Percentiles rank a stretch among this genome's conserved stretches.
Conservation (phyloP, 129 eudicot genomes). For the Cynara cardunculus region DNA sequence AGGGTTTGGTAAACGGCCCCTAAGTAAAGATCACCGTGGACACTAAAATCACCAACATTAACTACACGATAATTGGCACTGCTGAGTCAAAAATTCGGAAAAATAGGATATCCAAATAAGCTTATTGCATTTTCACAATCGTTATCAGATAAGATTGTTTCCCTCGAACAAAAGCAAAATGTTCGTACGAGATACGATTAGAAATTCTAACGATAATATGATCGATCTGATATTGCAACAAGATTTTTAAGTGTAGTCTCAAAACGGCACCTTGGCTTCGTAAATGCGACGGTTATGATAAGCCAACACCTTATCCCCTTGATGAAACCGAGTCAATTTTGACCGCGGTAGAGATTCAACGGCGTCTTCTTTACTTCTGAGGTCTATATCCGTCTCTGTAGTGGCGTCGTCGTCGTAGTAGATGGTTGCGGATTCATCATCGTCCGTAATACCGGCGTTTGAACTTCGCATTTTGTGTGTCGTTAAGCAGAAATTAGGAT, state of each 20-base stretch:
- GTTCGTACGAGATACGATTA: background rate
- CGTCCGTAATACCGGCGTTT: conserved; percentile 25
- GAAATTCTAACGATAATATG: background rate
- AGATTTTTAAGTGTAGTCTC: background rate
- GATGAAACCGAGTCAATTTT: conserved; percentile 32
- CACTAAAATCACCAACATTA: too few species aligned
- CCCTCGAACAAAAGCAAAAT: background rate
- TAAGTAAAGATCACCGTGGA: too few species aligned
- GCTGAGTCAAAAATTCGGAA: background rate
- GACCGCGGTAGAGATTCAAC: conserved; percentile 22
- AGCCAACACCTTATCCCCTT: conserved; percentile 63
- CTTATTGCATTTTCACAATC: background rate
- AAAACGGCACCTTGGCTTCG: conserved; percentile 53
- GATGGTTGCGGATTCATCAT: conserved; percentile 31
- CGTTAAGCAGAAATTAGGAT: background rate
- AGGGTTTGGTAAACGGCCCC: too few species aligned
- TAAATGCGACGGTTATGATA: conserved; percentile 37
- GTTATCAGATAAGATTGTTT: background rate
- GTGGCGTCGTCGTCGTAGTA: conserved; percentile 29
- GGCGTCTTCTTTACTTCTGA: conserved; percentile 20
- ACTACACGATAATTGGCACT: background rate
- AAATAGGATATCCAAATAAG: background rate
- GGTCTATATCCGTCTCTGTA: conserved; percentile 25
- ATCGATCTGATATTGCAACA: background rate
- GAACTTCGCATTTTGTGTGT: conserved; percentile 35